A percentile compares a stretch with the other conserved stretches of the same genome.
phyloP scores from a whole-genome alignment of 2,329 filamentous ascomycete species.

The Neonectria magnoliae region DNA sequence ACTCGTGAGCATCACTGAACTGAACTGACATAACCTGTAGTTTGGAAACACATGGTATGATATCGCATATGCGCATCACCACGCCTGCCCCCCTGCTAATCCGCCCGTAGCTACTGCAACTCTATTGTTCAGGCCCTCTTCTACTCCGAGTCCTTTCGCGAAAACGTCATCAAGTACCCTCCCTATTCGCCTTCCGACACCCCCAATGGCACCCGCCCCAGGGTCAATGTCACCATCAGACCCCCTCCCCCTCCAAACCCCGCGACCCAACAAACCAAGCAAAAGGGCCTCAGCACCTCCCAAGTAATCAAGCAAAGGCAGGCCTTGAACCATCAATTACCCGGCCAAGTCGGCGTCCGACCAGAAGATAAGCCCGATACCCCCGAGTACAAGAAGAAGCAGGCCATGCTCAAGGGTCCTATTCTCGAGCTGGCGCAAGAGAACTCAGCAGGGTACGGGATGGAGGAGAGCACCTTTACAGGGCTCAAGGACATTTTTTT shows the following conservation, averaged over 20 bases:
- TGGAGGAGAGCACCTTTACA: slow-evolving; percentile 95
- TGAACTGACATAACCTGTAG: slow-evolving; percentile 64
- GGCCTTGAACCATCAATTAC: slow-evolving; percentile 64
- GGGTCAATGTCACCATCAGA: slow-evolving; percentile 70
- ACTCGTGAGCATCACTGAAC: slow-evolving; percentile 31
- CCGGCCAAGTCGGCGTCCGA: slow-evolving; percentile 65
- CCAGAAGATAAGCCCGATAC: slow-evolving; percentile 95
- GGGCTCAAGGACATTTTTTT: slow-evolving; percentile 96
- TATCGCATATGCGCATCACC: slow-evolving; percentile 12
- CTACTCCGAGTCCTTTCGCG: slow-evolving; percentile 92
- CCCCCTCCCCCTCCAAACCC: slow-evolving; percentile 63
- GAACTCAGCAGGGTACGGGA: slow-evolving; percentile 82
- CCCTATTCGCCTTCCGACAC: slow-evolving; percentile 75
- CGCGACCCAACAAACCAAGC: slow-evolving; percentile 52
- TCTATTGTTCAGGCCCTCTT: slow-evolving; percentile 98
- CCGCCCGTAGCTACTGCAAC: slow-evolving; percentile 84
- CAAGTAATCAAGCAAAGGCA: slow-evolving; percentile 68
- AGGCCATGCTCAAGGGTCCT: slow-evolving; percentile 87
- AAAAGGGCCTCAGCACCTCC: slow-evolving; percentile 63
- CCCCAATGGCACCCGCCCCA: slow-evolving; percentile 67
- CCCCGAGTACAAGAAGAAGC: slow-evolving; percentile 97
- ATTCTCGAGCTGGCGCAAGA: slow-evolving; percentile 87
- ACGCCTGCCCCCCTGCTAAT: slow-evolving; percentile 33
- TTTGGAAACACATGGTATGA: slow-evolving; percentile 96
- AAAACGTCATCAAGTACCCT: slow-evolving; percentile 93